Evolutionary conservation across 768 basidiomycete species (phyloP), one percentile per base, ranked within the genome.

Genomic region (Hirschioporus abietinus): DNA sequence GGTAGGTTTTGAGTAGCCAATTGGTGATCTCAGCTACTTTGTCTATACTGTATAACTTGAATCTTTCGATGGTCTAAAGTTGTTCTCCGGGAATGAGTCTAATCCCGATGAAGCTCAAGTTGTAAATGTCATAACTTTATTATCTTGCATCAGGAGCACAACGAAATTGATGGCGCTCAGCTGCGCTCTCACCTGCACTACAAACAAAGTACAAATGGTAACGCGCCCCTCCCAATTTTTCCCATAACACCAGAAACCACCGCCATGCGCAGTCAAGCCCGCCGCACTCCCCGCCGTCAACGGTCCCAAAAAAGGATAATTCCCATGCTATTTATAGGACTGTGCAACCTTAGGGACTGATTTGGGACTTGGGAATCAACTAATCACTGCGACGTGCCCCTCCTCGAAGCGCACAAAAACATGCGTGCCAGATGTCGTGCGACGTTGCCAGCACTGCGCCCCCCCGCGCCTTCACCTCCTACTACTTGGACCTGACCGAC

Each of bases 391-490:
- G 42, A 52, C 42, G 42, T 52, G 42, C 42, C 42, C 42, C 42
- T 52, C 42, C 35, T 36, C 42, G 42, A 52, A 52, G 42, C 42
- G 42, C 42, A 52, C 42, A 52, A 52, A 52, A 52, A 52, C 42
- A 52, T 52, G 42, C 42, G 42, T 52, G 42, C 42, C 42, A 52
- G 42, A 52, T 52, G 42, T 52, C 42, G 42, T 52, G 42, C 42
- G 42, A 52, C 42, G 42, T 52, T 52, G 12, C 42, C 42, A 52
- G 42, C 42, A 10, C 42, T 52, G 42, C 42, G 15, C 42, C 42
- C 42, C 20, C 35, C 7, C 35, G 35, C 35, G 12, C 42, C 6
- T 52, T 52, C 20, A 1, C 42, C 20, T 52, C 20, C 42, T 52
- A 52, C 42, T 15, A 30, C 30, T 30, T 8, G 42, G 4, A 52